phyloP scores from a whole-genome alignment of 164 flowering plant genomes.

The Cinnamomum chago region DNA sequence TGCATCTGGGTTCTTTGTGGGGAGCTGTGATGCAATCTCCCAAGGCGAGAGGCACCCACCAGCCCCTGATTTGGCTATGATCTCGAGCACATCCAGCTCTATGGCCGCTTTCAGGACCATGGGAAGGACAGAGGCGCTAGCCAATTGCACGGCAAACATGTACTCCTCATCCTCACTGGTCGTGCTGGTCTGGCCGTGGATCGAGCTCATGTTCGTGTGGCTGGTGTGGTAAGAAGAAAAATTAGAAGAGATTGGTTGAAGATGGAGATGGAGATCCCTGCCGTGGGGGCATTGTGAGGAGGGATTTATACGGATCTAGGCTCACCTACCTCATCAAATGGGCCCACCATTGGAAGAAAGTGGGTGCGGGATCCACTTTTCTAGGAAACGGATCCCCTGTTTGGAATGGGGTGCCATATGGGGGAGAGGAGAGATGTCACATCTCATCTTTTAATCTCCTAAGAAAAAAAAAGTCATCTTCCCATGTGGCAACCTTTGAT shows the following conservation, averaged over 20 bases:
- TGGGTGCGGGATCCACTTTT: neutral
- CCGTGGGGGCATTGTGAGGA: neutral
- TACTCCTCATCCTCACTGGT: conserved; percentile 43
- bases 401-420: too few species aligned
- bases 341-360: conserved; percentile 1
- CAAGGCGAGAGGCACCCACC: conserved; percentile 47
- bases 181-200: neutral
- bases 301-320: neutral
- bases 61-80: conserved; percentile 52
- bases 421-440: too few species aligned
- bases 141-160: conserved; percentile 59
- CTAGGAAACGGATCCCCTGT: too few species aligned
- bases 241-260: neutral
- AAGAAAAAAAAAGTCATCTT: too few species aligned
- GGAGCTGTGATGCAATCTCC: conserved; percentile 57
- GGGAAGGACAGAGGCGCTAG: conserved; percentile 56
- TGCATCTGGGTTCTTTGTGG: conserved; percentile 60
- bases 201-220: conserved; percentile 1
- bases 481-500: too few species aligned
- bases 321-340: neutral
- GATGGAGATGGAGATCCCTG: neutral
- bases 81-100: conserved; percentile 73
- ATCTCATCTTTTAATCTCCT: too few species aligned
- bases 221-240: neutral
- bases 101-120: conserved; percentile 68